A percentile compares a stretch with the other conserved stretches of the same genome.
phyloP scores from a whole-genome alignment of 257 asterid species.

The Buddleja alternifolia region DNA sequence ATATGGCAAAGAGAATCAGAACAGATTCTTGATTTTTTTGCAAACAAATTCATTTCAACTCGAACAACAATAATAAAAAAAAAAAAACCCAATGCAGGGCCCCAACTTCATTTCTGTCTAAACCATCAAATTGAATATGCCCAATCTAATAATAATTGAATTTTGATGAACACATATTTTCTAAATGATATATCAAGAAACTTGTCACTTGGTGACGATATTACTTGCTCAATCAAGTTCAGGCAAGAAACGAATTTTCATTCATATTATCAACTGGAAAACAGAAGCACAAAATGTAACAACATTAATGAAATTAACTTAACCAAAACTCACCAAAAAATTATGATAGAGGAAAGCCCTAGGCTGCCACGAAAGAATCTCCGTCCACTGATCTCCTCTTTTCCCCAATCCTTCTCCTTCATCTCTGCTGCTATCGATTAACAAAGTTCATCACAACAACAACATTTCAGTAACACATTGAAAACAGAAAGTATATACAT shows the following conservation, averaged over 20 bases:
- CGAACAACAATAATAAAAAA: neutral
- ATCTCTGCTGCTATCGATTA: conserved; percentile 30
- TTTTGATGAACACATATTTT: too few relatives aligned
- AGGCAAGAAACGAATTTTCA: conserved; percentile 17
- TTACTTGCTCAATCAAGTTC: conserved; percentile 1
- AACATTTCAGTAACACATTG: neutral
- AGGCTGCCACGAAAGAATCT: conserved; percentile 80
- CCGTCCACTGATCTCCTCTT: conserved; percentile 73
- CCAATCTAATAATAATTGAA: neutral
- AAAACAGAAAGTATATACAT: neutral
- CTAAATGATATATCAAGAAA: neutral
- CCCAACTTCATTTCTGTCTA: neutral
- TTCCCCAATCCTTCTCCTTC: conserved; percentile 54
- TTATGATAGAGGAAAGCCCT: conserved; percentile 75
- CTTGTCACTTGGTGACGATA: neutral
- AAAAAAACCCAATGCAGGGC: neutral
- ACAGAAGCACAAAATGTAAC: neutral
- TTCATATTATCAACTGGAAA: neutral
- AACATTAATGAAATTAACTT: neutral
- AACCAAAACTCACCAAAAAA: conserved; percentile 62
- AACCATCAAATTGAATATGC: neutral
- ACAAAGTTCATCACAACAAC: neutral
- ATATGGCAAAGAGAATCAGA: neutral
- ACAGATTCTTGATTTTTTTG: neutral
- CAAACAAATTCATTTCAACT: neutral